Evolutionary conservation across 192 early-diverging fungal genomes (phyloP).

Genomic region (Neocallimastix lanati): DNA sequence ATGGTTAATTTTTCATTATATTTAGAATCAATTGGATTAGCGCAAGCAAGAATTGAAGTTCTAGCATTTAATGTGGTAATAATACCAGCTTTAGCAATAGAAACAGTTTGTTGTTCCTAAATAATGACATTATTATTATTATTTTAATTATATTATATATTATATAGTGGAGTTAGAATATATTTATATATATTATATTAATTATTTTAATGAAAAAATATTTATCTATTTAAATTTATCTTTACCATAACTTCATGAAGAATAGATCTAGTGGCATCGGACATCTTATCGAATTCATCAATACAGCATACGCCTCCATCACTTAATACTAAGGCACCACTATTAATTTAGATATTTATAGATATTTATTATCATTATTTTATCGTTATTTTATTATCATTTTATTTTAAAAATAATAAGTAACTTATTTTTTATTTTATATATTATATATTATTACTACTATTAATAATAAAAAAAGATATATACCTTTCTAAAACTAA

Average conservation of each 20-base stretch:
- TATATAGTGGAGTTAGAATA: no score
- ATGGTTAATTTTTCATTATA: constrained; percentile 67
- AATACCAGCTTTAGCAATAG: constrained; percentile 95
- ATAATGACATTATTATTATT: no score
- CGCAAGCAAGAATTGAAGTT: constrained; percentile 81
- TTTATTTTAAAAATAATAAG: no score
- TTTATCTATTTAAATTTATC: background rate
- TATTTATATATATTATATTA: no score
- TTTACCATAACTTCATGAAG: constrained; percentile 92
- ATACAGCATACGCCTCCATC: constrained; percentile 96
- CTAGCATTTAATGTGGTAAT: constrained; percentile 94
- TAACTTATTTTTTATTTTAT: no score
- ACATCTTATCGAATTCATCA: constrained; percentile 95
- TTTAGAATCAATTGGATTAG: constrained; percentile 85
- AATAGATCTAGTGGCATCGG: constrained; percentile 76
- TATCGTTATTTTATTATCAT: no score
- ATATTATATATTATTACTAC: no score
- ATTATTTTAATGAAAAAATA: no score
- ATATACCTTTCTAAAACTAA: constrained; percentile 74
- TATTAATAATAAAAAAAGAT: no score
- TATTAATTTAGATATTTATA: constrained; percentile 2
- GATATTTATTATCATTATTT: no score
- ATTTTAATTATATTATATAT: no score
- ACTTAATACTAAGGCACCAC: constrained; percentile 84
- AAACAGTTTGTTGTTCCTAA: constrained; percentile 92